A percentile compares a stretch with the other conserved stretches of the same genome.
Conservation (phyloP, 306 rosid species). For the Macrotyloma uniflorum region DNA sequence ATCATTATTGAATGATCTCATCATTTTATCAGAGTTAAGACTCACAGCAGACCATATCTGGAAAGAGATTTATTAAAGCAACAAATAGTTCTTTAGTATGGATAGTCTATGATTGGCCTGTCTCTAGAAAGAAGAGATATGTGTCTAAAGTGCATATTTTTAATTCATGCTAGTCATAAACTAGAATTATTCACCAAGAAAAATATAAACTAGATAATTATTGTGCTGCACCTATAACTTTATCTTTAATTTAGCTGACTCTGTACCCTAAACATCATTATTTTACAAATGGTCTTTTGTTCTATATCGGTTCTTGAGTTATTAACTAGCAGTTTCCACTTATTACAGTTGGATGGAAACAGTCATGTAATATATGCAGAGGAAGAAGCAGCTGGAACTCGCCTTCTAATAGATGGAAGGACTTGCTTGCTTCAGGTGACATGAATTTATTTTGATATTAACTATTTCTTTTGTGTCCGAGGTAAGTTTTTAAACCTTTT, state of each 20-base stretch:
- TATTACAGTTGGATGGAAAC: conserved; percentile 91
- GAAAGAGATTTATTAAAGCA: not conserved
- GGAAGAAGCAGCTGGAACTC: conserved; percentile 99
- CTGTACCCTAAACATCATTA: not conserved
- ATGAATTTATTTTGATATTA: conserved; percentile 30
- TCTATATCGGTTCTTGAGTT: conserved; percentile 25
- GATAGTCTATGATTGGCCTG: not conserved
- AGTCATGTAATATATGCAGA: conserved; percentile 97
- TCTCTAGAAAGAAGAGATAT: not conserved
- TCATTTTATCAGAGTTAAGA: conserved; percentile 3
- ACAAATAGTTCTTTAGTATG: not conserved
- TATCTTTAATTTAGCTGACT: not conserved
- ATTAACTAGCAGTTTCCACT: conserved; percentile 40
- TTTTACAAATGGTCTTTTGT: not conserved
- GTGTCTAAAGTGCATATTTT: conserved; percentile 12
- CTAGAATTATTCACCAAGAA: not conserved
- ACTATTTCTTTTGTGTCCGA: conserved; percentile 29
- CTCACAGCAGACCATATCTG: not conserved
- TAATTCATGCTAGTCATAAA: not conserved
- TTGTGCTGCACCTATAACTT: conserved; percentile 7
- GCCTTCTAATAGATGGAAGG: conserved; percentile 98
- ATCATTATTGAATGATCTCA: conserved; percentile 20
- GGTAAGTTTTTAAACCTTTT: conserved; percentile 33
- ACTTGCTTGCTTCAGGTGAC: conserved; percentile 99
- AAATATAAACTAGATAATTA: not conserved